Evolutionary conservation across 2,329 filamentous ascomycete genomes (phyloP), one percentile per base, ranked within the genome.

Genomic region (Xylaria hypoxylon): DNA sequence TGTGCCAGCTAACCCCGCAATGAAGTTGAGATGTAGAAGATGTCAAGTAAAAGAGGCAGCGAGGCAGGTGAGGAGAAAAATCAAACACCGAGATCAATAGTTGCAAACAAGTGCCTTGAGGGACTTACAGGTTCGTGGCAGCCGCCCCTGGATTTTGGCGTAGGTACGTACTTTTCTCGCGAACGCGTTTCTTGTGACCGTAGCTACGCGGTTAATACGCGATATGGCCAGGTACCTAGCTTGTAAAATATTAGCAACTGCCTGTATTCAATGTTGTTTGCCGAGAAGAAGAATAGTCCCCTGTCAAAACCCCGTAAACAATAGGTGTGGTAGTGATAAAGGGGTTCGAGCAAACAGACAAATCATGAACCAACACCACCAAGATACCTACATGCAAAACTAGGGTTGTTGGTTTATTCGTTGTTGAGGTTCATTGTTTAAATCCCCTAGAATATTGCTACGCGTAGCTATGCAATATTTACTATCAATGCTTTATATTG

Each of bases 381-480:
- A 26, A 28, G 24, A 45, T 22, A 8, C 11, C 44, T 10, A 3
- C 7, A 48, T 48, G 33, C 8, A 42, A 33, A 19, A 33, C 13
- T n/a, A n/a, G 13, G n/a, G 19, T 56, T 5, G 15, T 57, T 62
- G 3, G 31, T 6, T 31, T 28, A 38, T 50, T 38, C 33, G 44
- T 61, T 53, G 44, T 51, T 31, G 47, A 22, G 8, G 26, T 50
- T 40, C 15, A 19, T 52, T 60, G 19, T 55, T 47, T 17, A 17
- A 47, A 24, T 19, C 24, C 31, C n/a, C n/a, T 13, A 15, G 13
- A 15, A 38, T 62, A 40, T 22, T 38, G 38, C 28, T 44, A 3
- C 15, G 26, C 22, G 38, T 52, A 45, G 24, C 6, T 44, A 31
- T 35, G 7, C 38, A 24, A 5, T n/a, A 35, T 10, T 24, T 22